Percentiles rank a stretch among this genome's conserved stretches.
phyloP scores from a whole-genome alignment of 345 rosid genomes.

The Carallia brachiata region DNA sequence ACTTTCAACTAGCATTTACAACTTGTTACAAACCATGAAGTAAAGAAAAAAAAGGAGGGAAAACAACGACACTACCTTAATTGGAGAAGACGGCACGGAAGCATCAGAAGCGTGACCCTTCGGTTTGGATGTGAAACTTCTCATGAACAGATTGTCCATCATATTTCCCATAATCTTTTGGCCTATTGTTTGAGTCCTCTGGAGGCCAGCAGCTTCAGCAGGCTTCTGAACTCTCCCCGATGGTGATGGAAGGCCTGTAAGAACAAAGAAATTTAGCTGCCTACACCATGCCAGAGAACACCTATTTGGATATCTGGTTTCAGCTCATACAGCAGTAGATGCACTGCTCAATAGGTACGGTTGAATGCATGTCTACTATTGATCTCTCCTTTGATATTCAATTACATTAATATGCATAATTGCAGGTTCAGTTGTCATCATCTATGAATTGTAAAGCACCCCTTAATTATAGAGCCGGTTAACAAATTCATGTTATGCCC shows the following conservation, averaged over 20 bases:
- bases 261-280: slow-evolving; percentile 13
- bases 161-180: slow-evolving; percentile 77
- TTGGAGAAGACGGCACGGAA: slow-evolving; percentile 68
- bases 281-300: neutral
- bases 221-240: slow-evolving; percentile 68
- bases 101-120: slow-evolving; percentile 53
- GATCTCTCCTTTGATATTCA: neutral
- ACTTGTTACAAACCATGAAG: neutral
- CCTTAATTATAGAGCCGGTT: neutral
- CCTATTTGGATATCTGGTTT: neutral
- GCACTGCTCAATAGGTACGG: too few relatives aligned
- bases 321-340: neutral
- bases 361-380: neutral
- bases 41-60: neutral
- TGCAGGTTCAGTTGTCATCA: neutral
- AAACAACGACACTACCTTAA: slow-evolving; percentile 48
- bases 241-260: slow-evolving; percentile 75
- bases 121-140: slow-evolving; percentile 80
- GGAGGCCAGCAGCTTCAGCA: slow-evolving; percentile 51
- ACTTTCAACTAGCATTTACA: slow-evolving; percentile 2
- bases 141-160: slow-evolving; percentile 82
- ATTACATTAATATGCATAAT: neutral
- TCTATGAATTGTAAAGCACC: neutral
- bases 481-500: neutral
- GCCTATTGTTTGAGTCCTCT: slow-evolving; percentile 76